Conservation (phyloP, 257 asterid genomes). For the Solanum piurae region DNA sequence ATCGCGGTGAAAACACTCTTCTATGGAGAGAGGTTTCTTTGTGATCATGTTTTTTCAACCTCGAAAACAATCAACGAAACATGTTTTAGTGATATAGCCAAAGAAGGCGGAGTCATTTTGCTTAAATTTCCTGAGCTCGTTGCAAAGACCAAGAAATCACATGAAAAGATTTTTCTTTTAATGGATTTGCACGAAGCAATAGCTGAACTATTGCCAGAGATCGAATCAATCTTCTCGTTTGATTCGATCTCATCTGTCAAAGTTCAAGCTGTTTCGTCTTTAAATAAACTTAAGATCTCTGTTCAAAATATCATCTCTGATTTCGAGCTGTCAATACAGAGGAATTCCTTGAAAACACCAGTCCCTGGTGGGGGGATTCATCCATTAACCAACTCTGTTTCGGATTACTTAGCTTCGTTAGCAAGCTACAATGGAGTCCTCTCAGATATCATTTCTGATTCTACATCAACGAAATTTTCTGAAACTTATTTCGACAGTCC, state of each 20-base stretch:
- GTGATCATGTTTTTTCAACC: slow-evolving; percentile 44
- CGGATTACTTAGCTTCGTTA: slow-evolving; percentile 28
- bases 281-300: slow-evolving; percentile 31
- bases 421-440: slow-evolving; percentile 43
- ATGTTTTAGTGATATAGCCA: slow-evolving; percentile 30
- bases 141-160: slow-evolving; percentile 36
- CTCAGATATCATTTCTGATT: slow-evolving; percentile 26
- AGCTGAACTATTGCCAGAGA: slow-evolving; percentile 44
- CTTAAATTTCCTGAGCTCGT: slow-evolving; percentile 48
- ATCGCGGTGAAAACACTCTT: slow-evolving; percentile 37
- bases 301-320: slow-evolving; percentile 28
- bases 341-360: slow-evolving; percentile 28
- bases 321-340: slow-evolving; percentile 44
- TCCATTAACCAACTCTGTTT: slow-evolving; percentile 39
- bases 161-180: slow-evolving; percentile 21
- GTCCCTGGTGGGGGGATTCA: slow-evolving; percentile 55
- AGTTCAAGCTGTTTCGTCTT: slow-evolving; percentile 39
- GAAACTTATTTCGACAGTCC: slow-evolving; percentile 38
- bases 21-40: slow-evolving; percentile 43
- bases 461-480: not conserved
- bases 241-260: slow-evolving; percentile 35
- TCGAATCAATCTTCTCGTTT: slow-evolving; percentile 41
- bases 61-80: slow-evolving; percentile 43
- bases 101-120: slow-evolving; percentile 38
- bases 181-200: slow-evolving; percentile 33